These are phyloP conservation scores for Beta lomatogona DNA, from an alignment of 179 eudicot species.

Conservation along the genomic window DNA sequence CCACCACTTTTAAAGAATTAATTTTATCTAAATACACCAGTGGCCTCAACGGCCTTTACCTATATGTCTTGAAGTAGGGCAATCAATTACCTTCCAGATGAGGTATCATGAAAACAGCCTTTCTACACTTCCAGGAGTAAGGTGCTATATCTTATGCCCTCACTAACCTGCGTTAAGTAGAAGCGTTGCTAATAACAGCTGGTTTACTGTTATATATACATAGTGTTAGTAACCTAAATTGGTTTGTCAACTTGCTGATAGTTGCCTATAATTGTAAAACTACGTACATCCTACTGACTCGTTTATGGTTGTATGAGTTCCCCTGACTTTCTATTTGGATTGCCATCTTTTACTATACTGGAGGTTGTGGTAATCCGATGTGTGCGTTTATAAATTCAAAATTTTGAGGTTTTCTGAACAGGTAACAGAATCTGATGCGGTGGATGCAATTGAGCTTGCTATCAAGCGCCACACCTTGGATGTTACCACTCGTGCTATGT, in stretches of 20 bases:
- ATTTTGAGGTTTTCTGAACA: conserved; percentile 36
- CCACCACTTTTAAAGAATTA: background rate
- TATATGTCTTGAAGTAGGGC: background rate
- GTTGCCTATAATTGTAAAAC: background rate
- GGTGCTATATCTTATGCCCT: background rate
- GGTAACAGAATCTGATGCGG: conserved; percentile 94
- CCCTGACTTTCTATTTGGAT: background rate
- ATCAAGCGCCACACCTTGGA: conserved; percentile 67
- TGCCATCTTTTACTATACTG: background rate
- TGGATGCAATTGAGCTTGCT: conserved; percentile 79
- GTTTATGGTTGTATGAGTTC: background rate
- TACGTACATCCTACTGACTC: background rate
- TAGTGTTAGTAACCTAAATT: background rate
- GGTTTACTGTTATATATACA: background rate
- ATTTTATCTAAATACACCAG: background rate
- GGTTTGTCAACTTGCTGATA: background rate
- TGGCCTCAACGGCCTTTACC: background rate
- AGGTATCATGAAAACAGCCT: background rate
- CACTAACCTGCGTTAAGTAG: background rate
- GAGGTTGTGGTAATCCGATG: background rate
- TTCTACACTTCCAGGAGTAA: background rate
- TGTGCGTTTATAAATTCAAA: background rate
- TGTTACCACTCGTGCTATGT: conserved; percentile 83
- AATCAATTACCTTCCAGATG: background rate
- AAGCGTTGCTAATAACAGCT: background rate